A percentile compares a stretch with the other conserved stretches of the same genome.
phyloP scores from a whole-genome alignment of 1,284 basidiomycete species.

The Schizopora paradoxa region DNA sequence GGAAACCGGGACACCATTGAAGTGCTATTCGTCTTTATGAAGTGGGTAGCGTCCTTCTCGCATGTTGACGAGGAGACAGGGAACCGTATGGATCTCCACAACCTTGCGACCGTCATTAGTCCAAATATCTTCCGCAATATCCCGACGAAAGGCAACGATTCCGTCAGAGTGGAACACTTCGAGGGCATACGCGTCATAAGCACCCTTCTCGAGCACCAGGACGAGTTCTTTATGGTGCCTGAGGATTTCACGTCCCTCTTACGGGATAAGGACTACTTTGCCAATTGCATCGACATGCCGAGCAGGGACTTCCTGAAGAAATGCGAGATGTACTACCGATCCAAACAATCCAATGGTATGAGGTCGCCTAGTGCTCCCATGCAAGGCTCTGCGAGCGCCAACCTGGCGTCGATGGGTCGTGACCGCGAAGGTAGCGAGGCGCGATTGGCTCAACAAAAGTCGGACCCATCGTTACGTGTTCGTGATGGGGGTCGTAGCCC shows the following conservation, averaged over 20 bases:
- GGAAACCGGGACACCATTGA: constrained; percentile 96
- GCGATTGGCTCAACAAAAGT: constrained; percentile 22
- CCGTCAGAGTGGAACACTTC: constrained; percentile 91
- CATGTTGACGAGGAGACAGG: constrained; percentile 98
- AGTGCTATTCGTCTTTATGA: constrained; percentile 95
- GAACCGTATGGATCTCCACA: constrained; percentile 96
- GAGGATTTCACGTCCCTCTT: constrained; percentile 79
- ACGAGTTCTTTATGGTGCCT: constrained; percentile 89
- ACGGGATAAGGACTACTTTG: constrained; percentile 82
- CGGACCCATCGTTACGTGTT: constrained; percentile 24
- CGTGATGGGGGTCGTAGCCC: constrained; percentile 21
- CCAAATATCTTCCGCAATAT: constrained; percentile 81
- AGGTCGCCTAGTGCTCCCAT: constrained; percentile 32
- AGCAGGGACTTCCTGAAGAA: constrained; percentile 90
- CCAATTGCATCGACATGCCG: constrained; percentile 75
- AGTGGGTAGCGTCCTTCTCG: constrained; percentile 99
- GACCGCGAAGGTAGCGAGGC: constrained; percentile 21
- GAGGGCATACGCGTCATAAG: constrained; percentile 85
- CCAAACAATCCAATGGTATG: constrained; percentile 34
- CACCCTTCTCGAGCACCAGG: constrained; percentile 86
- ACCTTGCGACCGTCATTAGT: constrained; percentile 96
- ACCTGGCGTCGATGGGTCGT: constrained; percentile 7
- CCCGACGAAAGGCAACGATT: constrained; percentile 78
- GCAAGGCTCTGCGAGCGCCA: constrained; percentile 20
- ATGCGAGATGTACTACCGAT: constrained; percentile 70